Base-by-base conservation (phyloP, 2,329 filamentous ascomycete species). In the Exutisphaerella laricina region DNA sequence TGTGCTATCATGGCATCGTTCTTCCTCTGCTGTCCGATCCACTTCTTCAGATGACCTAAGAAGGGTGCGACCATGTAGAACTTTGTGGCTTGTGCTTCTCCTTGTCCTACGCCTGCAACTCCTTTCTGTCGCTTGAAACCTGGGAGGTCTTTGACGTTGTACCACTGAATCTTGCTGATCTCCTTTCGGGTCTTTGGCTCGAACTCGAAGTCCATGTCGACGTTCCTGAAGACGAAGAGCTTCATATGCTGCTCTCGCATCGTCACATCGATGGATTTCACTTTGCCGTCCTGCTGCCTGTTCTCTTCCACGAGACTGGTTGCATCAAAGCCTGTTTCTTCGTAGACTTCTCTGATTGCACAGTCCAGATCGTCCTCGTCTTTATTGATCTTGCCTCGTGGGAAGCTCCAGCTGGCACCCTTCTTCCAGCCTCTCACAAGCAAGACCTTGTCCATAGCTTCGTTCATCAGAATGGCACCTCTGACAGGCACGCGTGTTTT, bases 51-150 rank as follows among this genome's bases (percentile, higher is more conserved):
- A 4, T 81, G 85, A 1, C 80, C 80, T 41, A 97, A 72, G 61
- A 98, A 98, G 0, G 90, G 89, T 0, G 88, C 88, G 13, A 98
- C 92, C 87, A 97, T 96, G 67, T 96, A 98, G 63, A 96, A 97
- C 60, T 90, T 96, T 64, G 86, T 88, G 29, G 81, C 80, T 55
- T 84, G 86, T 9, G 78, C 66, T 9, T 77, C 73, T 75, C 72
- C 10, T 70, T 64, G 10, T 65, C 69, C 38, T 23, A 82, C 75
- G 33, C 79, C 74, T n/a, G 80, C 74, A 41, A 78, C 73, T 9
- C 72, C 72, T 35, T 84, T 88, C 54, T 74, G 80, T 63, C 84
- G 85, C 42, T 82, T 80, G 57, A 87, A 81, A 0, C 85, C 87
- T 1, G 92, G 90, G 18, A 98, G 75, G 48, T 96, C 88, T 0